Evolutionary conservation across 1,139 yeast genomes (phyloP).

Genomic region (Nakaseomyces glabratus): DNA sequence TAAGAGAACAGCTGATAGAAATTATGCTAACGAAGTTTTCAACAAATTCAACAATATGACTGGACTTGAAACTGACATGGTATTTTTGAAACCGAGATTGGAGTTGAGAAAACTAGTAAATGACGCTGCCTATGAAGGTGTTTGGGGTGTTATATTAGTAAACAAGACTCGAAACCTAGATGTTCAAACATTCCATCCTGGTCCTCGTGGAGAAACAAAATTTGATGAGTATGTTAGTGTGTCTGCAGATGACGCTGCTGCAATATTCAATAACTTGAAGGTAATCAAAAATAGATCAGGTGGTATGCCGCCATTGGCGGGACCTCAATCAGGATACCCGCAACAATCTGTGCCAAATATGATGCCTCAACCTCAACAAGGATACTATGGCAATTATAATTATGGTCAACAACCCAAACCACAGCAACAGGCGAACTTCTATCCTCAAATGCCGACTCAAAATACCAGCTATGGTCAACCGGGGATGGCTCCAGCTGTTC

Average conservation of each 20-base stretch:
- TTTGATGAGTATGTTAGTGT: slow-evolving; percentile 76
- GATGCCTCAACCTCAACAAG: slow-evolving; percentile 12
- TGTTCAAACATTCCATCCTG: slow-evolving; percentile 62
- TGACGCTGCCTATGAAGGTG: slow-evolving; percentile 78
- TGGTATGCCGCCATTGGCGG: slow-evolving; percentile 12
- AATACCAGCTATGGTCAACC: slow-evolving; percentile 12
- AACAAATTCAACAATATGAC: slow-evolving; percentile 43
- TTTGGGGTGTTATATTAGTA: slow-evolving; percentile 60
- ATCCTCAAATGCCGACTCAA: slow-evolving; percentile 12
- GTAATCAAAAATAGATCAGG: slow-evolving; percentile 28
- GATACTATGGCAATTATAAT: slow-evolving; percentile 3
- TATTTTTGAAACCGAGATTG: slow-evolving; percentile 43
- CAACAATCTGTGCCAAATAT: slow-evolving; percentile 7
- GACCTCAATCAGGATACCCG: slow-evolving; percentile 7
- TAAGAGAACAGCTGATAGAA: slow-evolving; percentile 54
- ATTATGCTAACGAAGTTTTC: slow-evolving; percentile 50
- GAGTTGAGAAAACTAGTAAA: slow-evolving; percentile 50
- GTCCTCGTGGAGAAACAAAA: slow-evolving; percentile 58
- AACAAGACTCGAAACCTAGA: slow-evolving; percentile 49
- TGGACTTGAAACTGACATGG: slow-evolving; percentile 41
- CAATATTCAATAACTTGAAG: slow-evolving; percentile 35
- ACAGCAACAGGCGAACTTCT: slow-evolving; percentile 12
- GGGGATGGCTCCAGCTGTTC: slow-evolving; percentile 11
- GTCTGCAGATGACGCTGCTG: slow-evolving; percentile 54
- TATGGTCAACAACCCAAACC: slow-evolving; percentile 18